Base-by-base conservation (phyloP, 345 rosid genomes). In the Acer campestre region DNA sequence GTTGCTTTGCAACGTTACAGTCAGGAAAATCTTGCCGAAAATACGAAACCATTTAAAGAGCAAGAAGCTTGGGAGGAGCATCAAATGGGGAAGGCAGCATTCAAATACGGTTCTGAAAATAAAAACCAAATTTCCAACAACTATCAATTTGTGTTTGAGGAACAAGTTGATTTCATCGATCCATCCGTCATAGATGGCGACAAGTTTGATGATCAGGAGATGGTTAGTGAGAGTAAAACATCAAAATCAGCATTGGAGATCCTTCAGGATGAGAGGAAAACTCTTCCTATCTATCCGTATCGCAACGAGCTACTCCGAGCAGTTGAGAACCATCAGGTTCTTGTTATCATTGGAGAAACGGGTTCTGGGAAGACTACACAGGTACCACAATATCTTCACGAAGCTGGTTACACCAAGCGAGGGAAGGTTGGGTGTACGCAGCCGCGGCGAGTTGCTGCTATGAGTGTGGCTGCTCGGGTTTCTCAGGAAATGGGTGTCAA, bases 31-130 rank as follows among this genome's bases (percentile, higher is more conserved):
- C 85, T 92, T 76, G 83, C 85, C 31, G 97, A 94, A 14, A 94
- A 93, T 80, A 91, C 92, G 95, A 90, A 95, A 82, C 99, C 98
- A 46, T 93, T 93, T 84, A 97, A 92, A 10, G 99, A 95, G 80
- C 99, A 95, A 87, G 99, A 94, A 82, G 99, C 96, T 69, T 94
- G 98, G 99, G 99, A 96, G 89, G 99, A 96, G 61, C 87, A 92
- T 86, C 99, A 96, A 83, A 96, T 92, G 87, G 95, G 97, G 58
- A 93, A 93, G 86, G 99, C 96, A 20, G 82, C 88, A 67, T 75
- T 95, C 73, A 88, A 89, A 68, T 93, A 75, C 81, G 98, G 99
- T 71, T 85, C 98, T 31, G 94, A 91, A 85, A 89, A 92, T 82
- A 92, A 83, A 80, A 87, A 89, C 82, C 80, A 81, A 84, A 71